A percentile compares a stretch with the other conserved stretches of the same genome.
Evolutionary conservation across 257 asterid species (phyloP).

Genomic region (Anisodus acutangulus): DNA sequence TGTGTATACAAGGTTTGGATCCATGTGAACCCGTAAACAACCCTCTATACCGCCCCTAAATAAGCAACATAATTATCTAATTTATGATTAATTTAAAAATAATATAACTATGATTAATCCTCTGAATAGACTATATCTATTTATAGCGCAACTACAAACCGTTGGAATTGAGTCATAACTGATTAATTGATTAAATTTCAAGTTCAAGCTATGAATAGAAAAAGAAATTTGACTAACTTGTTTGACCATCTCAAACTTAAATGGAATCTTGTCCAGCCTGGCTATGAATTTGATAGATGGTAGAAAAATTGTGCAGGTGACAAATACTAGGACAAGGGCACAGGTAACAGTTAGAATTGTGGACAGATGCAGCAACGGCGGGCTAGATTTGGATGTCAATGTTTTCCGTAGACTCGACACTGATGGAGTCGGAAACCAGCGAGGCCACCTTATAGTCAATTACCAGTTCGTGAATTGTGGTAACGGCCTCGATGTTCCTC

Average conservation of each 20-base stretch:
- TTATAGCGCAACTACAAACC: too few species aligned
- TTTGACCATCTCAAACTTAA: background rate
- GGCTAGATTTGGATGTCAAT: slow-evolving; percentile 40
- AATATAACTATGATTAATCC: too few species aligned
- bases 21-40: too few species aligned
- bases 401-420: slow-evolving; percentile 33
- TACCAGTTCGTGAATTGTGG: slow-evolving; percentile 39
- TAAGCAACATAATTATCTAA: too few species aligned
- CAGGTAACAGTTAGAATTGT: slow-evolving; percentile 38
- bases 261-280: background rate
- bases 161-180: too few species aligned
- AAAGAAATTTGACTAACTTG: background rate
- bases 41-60: too few species aligned
- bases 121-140: too few species aligned
- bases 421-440: slow-evolving; percentile 32
- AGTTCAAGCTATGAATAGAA: background rate
- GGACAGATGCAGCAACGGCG: slow-evolving; percentile 43
- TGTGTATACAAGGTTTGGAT: too few species aligned
- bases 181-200: background rate
- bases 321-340: slow-evolving; percentile 35
- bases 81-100: too few species aligned
- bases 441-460: slow-evolving; percentile 39
- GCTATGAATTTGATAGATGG: background rate
- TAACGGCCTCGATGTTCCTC: slow-evolving; percentile 20
- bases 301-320: slow-evolving; percentile 33